Conservation (phyloP, 306 rosid genomes). For the Phaseolus lunatus region DNA sequence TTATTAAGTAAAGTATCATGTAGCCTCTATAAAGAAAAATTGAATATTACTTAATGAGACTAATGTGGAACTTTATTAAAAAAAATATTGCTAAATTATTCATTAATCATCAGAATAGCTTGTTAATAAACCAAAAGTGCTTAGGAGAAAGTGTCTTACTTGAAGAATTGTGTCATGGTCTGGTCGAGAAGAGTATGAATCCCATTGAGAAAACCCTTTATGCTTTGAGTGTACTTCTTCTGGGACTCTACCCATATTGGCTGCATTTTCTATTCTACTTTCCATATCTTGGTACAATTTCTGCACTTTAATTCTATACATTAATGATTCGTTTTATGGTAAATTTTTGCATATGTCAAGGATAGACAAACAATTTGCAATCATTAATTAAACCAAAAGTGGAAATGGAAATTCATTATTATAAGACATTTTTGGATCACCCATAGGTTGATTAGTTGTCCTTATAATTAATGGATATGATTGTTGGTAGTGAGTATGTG, state of each 20-base stretch:
- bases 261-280: conserved; percentile 53
- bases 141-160: conserved; percentile 41
- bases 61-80: too few species aligned
- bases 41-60: too few species aligned
- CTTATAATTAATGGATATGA: too few species aligned
- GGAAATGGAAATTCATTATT: too few species aligned
- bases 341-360: background rate
- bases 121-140: background rate
- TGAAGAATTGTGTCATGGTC: conserved; percentile 70
- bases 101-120: too few species aligned
- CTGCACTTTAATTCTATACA: conserved; percentile 37
- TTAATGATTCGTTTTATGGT: background rate
- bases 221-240: conserved; percentile 49
- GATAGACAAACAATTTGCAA: too few species aligned
- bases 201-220: conserved; percentile 63
- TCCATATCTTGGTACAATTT: conserved; percentile 67
- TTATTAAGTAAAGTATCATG: background rate
- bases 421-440: too few species aligned
- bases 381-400: too few species aligned
- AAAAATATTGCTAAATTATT: too few species aligned
- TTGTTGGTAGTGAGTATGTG: too few species aligned
- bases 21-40: too few species aligned
- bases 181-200: conserved; percentile 55
- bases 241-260: conserved; percentile 49
- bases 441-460: too few species aligned